Base-by-base conservation (phyloP, 2,329 filamentous ascomycete genomes). In the Colletotrichum sp. region DNA sequence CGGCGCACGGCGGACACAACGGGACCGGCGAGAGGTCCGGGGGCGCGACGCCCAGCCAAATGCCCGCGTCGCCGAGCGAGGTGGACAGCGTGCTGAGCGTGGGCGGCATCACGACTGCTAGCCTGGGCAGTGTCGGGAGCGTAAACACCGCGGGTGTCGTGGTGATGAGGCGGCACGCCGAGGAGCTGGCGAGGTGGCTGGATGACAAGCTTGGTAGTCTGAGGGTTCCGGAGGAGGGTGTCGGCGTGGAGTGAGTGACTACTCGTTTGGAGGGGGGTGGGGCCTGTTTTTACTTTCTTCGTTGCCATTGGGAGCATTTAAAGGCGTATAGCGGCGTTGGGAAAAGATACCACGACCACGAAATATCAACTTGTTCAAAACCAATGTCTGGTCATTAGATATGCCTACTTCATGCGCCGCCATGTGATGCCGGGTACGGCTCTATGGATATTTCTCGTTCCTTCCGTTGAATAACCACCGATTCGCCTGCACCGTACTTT, bases 171-270 rank as follows among this genome's bases (percentile, higher is more conserved):
- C 85, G 87, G 70, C 89, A 90, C 70, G 89, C 90, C 6, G 89
- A 90, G 76, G 90, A 92, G 76, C 83, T 93, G 69, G 89, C 89
- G 29, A 83, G 85, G 69, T 91, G 89, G 87, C 80, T 93, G 76
- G 90, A 93, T 75, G 88, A 88, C n/a, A 89, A 89, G 82, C 84
- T 93, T 8, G 88, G 88, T 8, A 83, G 85, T 16, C 79, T 92
- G 73, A 82, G 82, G 16, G 86, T 91, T 33, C 89, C 90, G 0
- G 87, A 89, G 63, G 89, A 90, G 66, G 86, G 86, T 7, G 83
- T 88, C 27, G 85, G 85, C 11, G 78, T 83, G 11, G 78, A 81
- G 74, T 82, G 70, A 51, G 9, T 34, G 54, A 18, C 18, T 29
- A 5, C 55, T n/a, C 2, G 2, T 15, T 33, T 13, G 27, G 27